Percentiles rank a stretch among this genome's conserved stretches.
Evolutionary conservation across 176 grass and related monocot species (phyloP).

Genomic region (Carex scoparia): DNA sequence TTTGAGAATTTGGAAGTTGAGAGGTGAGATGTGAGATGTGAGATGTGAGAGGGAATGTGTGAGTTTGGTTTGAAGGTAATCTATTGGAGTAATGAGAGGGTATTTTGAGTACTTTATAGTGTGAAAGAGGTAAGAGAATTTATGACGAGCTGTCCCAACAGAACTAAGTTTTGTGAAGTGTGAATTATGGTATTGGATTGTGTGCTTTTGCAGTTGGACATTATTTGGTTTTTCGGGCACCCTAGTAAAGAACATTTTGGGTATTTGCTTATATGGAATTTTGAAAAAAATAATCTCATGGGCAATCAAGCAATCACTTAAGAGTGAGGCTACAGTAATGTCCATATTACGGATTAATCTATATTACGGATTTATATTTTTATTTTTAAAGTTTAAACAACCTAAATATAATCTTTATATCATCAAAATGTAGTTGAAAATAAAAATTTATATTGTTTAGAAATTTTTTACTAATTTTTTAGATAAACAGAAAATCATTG

Average conservation of each 20-base stretch:
- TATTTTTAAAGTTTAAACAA: too few species aligned
- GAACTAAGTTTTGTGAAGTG: conserved; percentile 6
- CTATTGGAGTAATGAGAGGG: not conserved
- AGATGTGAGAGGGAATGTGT: not conserved
- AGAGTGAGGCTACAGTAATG: too few species aligned
- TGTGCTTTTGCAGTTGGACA: conserved; percentile 28
- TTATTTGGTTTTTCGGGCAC: conserved; percentile 9
- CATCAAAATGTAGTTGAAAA: too few species aligned
- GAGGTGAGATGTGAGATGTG: not conserved
- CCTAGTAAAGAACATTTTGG: not conserved
- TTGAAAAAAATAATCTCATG: not conserved
- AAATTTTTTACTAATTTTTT: too few species aligned
- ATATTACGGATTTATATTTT: too few species aligned
- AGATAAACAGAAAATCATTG: too few species aligned
- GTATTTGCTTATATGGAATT: conserved; percentile 9
- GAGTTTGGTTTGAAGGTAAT: not conserved
- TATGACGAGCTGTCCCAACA: conserved; percentile 8
- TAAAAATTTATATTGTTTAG: too few species aligned
- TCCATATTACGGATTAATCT: not conserved
- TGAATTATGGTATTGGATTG: conserved; percentile 25
- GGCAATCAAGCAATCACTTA: not conserved
- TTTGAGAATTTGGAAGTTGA: not conserved
- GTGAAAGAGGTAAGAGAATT: conserved; percentile 1
- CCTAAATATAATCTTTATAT: too few species aligned
- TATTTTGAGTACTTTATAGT: conserved; percentile 10